Evolutionary conservation across 2,329 filamentous ascomycete genomes (phyloP).

Genomic region (Pezicula neosporulosa): DNA sequence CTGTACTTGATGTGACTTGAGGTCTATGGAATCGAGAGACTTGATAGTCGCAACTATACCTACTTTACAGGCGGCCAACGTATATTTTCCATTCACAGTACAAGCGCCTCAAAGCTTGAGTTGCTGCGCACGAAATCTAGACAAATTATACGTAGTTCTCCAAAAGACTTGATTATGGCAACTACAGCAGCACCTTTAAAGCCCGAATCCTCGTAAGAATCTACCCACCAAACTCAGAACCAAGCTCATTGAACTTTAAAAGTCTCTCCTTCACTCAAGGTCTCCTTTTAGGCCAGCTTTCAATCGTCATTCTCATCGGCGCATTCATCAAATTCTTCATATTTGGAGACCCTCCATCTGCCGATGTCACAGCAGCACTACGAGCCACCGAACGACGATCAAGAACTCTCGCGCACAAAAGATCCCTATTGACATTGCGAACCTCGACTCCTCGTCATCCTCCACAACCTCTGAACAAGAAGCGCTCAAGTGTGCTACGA

Average conservation of each 20-base stretch:
- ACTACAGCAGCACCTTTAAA: constrained; percentile 12
- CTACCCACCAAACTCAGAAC: constrained; percentile 4
- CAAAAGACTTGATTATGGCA: constrained; percentile 10
- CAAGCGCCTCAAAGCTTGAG: too few species aligned
- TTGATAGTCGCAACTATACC: too few species aligned
- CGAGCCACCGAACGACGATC: constrained; percentile 72
- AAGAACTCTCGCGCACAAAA: constrained; percentile 71
- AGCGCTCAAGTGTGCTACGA: constrained; percentile 70
- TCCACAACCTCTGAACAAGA: constrained; percentile 49
- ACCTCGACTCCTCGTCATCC: constrained; percentile 28
- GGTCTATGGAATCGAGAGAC: too few species aligned
- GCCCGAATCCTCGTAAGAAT: constrained; percentile 38
- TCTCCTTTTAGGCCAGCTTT: constrained; percentile 88
- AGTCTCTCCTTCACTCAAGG: constrained; percentile 92
- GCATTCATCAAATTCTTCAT: constrained; percentile 99
- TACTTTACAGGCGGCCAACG: too few species aligned
- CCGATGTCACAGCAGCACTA: constrained; percentile 74
- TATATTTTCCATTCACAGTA: too few species aligned
- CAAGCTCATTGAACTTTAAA: constrained; percentile 4
- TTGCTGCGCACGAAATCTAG: too few species aligned
- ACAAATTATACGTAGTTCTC: neutral
- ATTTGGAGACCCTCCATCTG: constrained; percentile 86
- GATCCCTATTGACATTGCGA: constrained; percentile 64
- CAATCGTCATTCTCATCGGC: constrained; percentile 84
- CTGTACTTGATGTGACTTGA: too few species aligned